Evolutionary conservation across 176 grass and related monocot species (phyloP).

Genomic region (Miscanthus lutarioriparius): DNA sequence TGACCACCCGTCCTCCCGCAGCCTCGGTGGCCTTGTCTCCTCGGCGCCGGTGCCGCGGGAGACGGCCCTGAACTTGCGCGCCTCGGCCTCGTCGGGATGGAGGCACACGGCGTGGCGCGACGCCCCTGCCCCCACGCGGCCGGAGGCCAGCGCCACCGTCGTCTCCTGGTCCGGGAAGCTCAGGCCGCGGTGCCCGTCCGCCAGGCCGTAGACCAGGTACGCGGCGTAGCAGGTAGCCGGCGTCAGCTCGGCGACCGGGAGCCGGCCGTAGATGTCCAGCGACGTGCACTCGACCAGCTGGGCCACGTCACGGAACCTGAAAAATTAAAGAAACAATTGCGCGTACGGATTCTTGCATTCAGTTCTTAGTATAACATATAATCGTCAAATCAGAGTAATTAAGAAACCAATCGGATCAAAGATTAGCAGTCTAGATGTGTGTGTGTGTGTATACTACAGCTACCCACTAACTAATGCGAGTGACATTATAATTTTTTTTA

Average conservation of each 20-base stretch:
- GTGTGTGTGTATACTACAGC: not conserved
- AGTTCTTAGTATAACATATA: not conserved
- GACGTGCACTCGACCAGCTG: conserved; percentile 35
- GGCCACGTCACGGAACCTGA: conserved; percentile 38
- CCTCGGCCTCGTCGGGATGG: not conserved
- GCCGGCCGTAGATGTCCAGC: conserved; percentile 40
- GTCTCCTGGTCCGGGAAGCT: conserved; percentile 47
- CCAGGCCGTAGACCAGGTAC: conserved; percentile 36
- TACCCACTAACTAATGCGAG: no score
- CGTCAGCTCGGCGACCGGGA: conserved; percentile 6
- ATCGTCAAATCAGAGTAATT: not conserved
- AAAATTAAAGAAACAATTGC: not conserved
- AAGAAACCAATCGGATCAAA: not conserved
- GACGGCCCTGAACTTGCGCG: not conserved
- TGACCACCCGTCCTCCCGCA: conserved; percentile 31
- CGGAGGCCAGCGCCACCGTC: not conserved
- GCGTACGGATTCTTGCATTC: no score
- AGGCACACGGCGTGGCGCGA: conserved; percentile 46
- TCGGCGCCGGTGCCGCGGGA: not conserved
- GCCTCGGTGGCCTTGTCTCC: not conserved
- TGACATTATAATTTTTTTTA: not conserved
- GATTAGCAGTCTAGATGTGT: not conserved
- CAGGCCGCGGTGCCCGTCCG: conserved; percentile 8
- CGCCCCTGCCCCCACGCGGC: not conserved
- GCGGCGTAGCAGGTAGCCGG: conserved; percentile 26